phyloP scores from a whole-genome alignment of 495 filamentous ascomycete species.

The Penicillium waksmanii region DNA sequence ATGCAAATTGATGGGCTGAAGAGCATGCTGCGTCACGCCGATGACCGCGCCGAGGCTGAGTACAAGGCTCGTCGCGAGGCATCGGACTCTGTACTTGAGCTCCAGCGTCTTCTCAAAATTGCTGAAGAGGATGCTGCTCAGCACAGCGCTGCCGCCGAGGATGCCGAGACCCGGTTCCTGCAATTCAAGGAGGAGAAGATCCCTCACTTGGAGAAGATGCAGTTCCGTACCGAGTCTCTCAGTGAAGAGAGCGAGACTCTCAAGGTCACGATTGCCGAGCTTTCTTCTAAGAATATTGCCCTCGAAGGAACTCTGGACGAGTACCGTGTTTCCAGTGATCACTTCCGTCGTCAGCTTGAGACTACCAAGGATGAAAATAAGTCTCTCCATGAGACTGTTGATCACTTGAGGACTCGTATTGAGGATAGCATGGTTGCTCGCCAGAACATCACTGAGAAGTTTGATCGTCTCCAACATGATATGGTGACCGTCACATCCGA shows the following conservation, averaged over 20 bases:
- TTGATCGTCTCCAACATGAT: slow-evolving; percentile 80
- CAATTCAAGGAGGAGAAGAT: slow-evolving; percentile 58
- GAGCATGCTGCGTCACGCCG: slow-evolving; percentile 54
- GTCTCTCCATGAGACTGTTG: slow-evolving; percentile 65
- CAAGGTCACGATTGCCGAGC: slow-evolving; percentile 66
- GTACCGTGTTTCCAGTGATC: slow-evolving; percentile 59
- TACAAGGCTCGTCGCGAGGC: slow-evolving; percentile 65
- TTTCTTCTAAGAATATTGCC: slow-evolving; percentile 59
- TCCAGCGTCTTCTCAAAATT: slow-evolving; percentile 68
- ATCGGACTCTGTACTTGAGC: slow-evolving; percentile 73
- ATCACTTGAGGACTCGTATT: slow-evolving; percentile 71
- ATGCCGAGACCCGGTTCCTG: slow-evolving; percentile 60
- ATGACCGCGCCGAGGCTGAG: slow-evolving; percentile 61
- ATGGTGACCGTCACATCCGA: slow-evolving; percentile 77
- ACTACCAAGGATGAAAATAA: slow-evolving; percentile 58
- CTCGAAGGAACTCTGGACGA: slow-evolving; percentile 64
- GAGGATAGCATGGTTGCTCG: slow-evolving; percentile 82
- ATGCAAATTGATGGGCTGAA: slow-evolving; percentile 58
- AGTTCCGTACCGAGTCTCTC: slow-evolving; percentile 64
- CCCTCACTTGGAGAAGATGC: slow-evolving; percentile 50
- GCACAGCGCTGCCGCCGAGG: slow-evolving; percentile 69
- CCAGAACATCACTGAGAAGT: slow-evolving; percentile 76
- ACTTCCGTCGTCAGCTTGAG: slow-evolving; percentile 59
- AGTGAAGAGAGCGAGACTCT: slow-evolving; percentile 66
- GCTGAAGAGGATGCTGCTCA: slow-evolving; percentile 73